These are phyloP conservation scores for Lentinus brumalis DNA, from an alignment of 768 basidiomycete species.

Conservation along the genomic window DNA sequence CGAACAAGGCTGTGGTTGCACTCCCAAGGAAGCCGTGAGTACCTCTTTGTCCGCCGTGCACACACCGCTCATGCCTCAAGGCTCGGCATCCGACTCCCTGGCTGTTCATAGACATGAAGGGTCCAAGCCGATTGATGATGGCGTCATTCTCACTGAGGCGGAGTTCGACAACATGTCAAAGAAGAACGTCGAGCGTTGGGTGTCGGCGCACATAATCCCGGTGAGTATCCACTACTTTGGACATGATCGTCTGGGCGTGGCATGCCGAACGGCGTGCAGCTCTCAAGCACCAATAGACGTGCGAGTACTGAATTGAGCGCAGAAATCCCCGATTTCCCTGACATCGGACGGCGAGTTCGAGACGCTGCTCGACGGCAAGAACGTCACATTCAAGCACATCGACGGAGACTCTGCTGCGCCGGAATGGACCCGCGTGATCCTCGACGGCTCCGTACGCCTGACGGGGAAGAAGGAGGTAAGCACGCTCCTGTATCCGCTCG, in stretches of 20 bases:
- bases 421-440: slow-evolving; percentile 59
- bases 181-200: slow-evolving; percentile 77
- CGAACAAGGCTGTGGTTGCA: slow-evolving; percentile 87
- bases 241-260: background rate
- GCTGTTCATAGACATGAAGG: slow-evolving; percentile 58
- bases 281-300: too few species aligned
- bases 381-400: slow-evolving; percentile 52
- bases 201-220: slow-evolving; percentile 82
- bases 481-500: slow-evolving; percentile 14
- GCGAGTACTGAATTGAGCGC: too few species aligned
- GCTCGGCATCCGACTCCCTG: background rate
- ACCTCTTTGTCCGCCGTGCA: background rate
- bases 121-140: slow-evolving; percentile 41
- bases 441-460: slow-evolving; percentile 61
- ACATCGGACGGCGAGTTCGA: slow-evolving; percentile 47
- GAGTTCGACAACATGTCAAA: slow-evolving; percentile 62
- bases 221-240: slow-evolving; percentile 43
- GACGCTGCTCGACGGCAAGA: slow-evolving; percentile 62
- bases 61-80: background rate
- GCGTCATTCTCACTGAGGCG: slow-evolving; percentile 61
- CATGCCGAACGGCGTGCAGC: background rate
- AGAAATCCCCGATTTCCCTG: slow-evolving; percentile 50
- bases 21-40: slow-evolving; percentile 81
- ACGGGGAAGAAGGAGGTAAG: slow-evolving; percentile 63
- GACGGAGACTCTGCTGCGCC: slow-evolving; percentile 36